Conservation (phyloP, 345 rosid genomes). For the Firmiana major region DNA sequence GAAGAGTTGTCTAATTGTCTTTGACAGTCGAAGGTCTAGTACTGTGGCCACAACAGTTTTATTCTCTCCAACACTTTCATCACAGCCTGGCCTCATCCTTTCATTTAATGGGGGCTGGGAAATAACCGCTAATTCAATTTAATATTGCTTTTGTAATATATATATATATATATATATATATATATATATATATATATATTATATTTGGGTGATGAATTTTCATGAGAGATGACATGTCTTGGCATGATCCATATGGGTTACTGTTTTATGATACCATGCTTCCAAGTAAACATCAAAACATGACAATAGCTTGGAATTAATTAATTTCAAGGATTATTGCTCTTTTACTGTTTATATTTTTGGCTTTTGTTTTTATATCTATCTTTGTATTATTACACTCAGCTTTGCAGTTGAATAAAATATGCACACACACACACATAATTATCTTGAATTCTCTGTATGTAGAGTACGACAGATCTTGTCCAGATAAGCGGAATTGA, state of each 20-base stretch:
- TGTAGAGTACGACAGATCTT: no score
- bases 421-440: no score
- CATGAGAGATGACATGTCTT: not conserved
- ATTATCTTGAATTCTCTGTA: no score
- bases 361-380: not conserved
- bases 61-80: not conserved
- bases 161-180: no score
- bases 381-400: not conserved
- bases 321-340: not conserved
- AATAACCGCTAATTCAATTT: not conserved
- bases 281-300: not conserved
- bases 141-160: not conserved
- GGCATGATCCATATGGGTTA: not conserved
- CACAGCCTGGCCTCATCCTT: slow-evolving; percentile 12
- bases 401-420: no score
- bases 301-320: not conserved
- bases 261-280: not conserved
- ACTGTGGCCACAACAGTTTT: not conserved
- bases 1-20: not conserved
- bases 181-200: no score
- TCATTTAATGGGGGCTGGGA: not conserved
- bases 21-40: not conserved
- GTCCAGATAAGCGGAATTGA: no score
- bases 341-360: not conserved
- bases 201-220: not conserved